Conservation (phyloP, 352 stramenopile genomes). For the Globisporangium spiculum region DNA sequence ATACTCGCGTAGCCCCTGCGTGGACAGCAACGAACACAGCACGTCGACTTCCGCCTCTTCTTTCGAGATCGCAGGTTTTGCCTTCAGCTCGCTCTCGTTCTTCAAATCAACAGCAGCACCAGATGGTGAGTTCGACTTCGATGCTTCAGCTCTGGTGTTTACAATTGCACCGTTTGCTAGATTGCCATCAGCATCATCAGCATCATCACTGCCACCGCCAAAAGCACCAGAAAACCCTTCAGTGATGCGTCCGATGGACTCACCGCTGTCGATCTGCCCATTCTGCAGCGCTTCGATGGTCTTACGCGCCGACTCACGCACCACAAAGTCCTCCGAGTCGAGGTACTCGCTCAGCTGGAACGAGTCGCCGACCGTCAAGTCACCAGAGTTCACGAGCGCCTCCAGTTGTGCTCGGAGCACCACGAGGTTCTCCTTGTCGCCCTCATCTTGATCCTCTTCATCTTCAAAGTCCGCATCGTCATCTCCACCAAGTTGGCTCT, state of each 20-base stretch:
- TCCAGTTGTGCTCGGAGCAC: conserved; percentile 75
- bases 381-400: conserved; percentile 62
- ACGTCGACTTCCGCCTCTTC: conserved; percentile 62
- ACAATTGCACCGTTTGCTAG: conserved; percentile 5
- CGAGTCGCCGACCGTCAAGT: conserved; percentile 61
- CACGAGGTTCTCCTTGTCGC: conserved; percentile 25
- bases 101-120: conserved; percentile 20
- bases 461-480: neutral
- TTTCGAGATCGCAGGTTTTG: conserved; percentile 19
- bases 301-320: conserved; percentile 46
- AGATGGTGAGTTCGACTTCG: conserved; percentile 19
- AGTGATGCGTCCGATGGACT: conserved; percentile 27
- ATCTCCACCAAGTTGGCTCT: neutral
- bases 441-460: neutral
- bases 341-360: conserved; percentile 70
- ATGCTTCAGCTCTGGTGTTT: conserved; percentile 17
- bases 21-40: conserved; percentile 81
- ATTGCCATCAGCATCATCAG: neutral
- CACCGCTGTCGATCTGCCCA: conserved; percentile 36
- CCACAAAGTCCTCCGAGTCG: conserved; percentile 40
- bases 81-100: neutral
- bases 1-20: conserved; percentile 59
- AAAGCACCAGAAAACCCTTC: conserved; percentile 26
- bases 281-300: conserved; percentile 67
- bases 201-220: neutral